These are phyloP conservation scores for Arctium lappa DNA, from an alignment of 129 eudicot genomes.

Conservation along the genomic window DNA sequence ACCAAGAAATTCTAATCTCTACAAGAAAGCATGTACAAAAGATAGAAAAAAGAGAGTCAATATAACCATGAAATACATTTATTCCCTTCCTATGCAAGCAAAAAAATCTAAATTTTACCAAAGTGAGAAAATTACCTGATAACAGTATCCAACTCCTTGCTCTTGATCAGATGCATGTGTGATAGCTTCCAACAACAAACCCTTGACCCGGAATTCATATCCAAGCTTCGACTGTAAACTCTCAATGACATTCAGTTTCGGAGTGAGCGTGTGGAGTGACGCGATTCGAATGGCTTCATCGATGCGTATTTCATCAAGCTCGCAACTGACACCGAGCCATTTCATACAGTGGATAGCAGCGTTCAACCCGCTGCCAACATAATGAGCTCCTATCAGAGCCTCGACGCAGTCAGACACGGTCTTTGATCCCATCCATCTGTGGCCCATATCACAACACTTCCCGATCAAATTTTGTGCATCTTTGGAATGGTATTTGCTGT, in stretches of 20 bases:
- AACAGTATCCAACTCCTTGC: slow-evolving; percentile 52
- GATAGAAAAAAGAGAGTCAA: not conserved
- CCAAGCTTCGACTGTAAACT: slow-evolving; percentile 60
- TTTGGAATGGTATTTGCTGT: slow-evolving; percentile 39
- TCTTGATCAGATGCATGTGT: slow-evolving; percentile 69
- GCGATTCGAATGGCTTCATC: slow-evolving; percentile 60
- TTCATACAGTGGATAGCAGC: slow-evolving; percentile 76
- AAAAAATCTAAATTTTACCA: not conserved
- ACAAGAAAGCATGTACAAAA: slow-evolving; percentile 8
- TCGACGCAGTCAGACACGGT: slow-evolving; percentile 91
- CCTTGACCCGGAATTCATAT: slow-evolving; percentile 56
- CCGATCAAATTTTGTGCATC: slow-evolving; percentile 50
- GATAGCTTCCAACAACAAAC: slow-evolving; percentile 80
- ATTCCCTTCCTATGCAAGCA: not conserved
- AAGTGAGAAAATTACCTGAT: slow-evolving; percentile 44
- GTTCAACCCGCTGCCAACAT: slow-evolving; percentile 68
- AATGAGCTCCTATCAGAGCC: slow-evolving; percentile 92
- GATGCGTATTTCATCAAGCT: slow-evolving; percentile 48
- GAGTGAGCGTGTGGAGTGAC: slow-evolving; percentile 48
- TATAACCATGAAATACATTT: not conserved
- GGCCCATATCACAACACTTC: slow-evolving; percentile 82
- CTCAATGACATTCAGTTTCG: slow-evolving; percentile 48
- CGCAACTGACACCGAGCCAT: slow-evolving; percentile 71
- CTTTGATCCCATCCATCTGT: slow-evolving; percentile 88
- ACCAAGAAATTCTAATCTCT: slow-evolving; percentile 97